A percentile compares a stretch with the other conserved stretches of the same genome.
These are phyloP conservation scores for Lodderomyces parapsilosis DNA, from an alignment of 1,139 yeast species.

Conservation along the genomic window DNA sequence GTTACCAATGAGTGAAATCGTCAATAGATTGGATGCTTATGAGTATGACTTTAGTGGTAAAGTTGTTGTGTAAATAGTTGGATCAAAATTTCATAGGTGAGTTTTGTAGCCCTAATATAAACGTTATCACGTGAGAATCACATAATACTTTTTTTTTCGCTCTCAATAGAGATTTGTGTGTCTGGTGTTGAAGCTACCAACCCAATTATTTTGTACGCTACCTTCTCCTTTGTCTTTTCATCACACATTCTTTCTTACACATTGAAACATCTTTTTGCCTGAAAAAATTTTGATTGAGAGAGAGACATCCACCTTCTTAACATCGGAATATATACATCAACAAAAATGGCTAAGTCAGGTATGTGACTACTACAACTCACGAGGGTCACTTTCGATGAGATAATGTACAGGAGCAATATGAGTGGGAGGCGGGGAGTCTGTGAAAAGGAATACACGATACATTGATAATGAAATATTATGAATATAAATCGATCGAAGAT, in stretches of 20 bases:
- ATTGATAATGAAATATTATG: too few relatives aligned
- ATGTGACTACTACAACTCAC: slow-evolving; percentile 28
- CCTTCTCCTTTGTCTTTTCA: neutral
- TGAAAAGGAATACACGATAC: too few relatives aligned
- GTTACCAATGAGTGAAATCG: slow-evolving; percentile 42
- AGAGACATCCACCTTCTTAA: slow-evolving; percentile 2
- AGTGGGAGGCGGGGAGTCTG: too few relatives aligned
- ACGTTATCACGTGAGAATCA: slow-evolving; percentile 3
- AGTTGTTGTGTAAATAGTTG: slow-evolving; percentile 13
- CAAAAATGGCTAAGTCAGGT: slow-evolving; percentile 60
- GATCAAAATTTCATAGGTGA: neutral
- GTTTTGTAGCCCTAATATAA: slow-evolving; percentile 5
- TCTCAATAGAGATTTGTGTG: neutral
- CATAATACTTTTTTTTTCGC: neutral
- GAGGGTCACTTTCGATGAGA: neutral
- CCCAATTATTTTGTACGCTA: neutral
- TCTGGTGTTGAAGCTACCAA: neutral
- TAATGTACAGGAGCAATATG: too few relatives aligned
- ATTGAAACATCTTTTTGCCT: too few relatives aligned
- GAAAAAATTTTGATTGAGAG: slow-evolving; percentile 9
- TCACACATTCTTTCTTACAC: neutral
- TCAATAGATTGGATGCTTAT: slow-evolving; percentile 35
- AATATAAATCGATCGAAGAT: too few relatives aligned
- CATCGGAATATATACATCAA: slow-evolving; percentile 11
- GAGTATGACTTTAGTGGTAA: slow-evolving; percentile 32